Base-by-base conservation (phyloP, 1,284 basidiomycete species). In the Meira nashicola region DNA sequence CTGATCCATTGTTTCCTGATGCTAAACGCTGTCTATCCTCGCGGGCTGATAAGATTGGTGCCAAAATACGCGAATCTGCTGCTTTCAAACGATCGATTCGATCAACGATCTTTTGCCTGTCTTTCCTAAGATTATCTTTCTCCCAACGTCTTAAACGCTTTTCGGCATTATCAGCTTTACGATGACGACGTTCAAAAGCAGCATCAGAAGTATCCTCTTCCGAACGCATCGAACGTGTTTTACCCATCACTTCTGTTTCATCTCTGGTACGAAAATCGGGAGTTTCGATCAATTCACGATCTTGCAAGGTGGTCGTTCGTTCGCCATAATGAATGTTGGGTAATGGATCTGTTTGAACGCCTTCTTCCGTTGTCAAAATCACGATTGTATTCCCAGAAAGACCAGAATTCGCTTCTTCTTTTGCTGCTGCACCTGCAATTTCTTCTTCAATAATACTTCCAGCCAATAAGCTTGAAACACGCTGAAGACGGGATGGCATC, bases 61-160 rank as follows among this genome's bases (percentile, higher is more conserved):
- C 57, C 11, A 73, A 62, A 56, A 68, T 50, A 1, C 69, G 57
- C 5, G 83, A 78, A 64, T 90, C 88, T 84, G 89, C 87, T 17
- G 80, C 82, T 63, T 84, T 85, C 60, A 94, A 82, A 73, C 92
- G 86, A 48, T 93, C 90, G 64, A 93, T 89, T 38, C 91, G 85
- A 71, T 90, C 86, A 71, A 88, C 87, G 70, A 95, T 85, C 78
- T 92, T 92, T 80, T 92, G 90, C 64, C 92, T 89, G 73, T 92
- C 89, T 65, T 90, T 87, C 76, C 88, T 86, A 61, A 95, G 84
- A 73, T 90, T 90, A 78, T 93, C 91, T 78, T 90, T 89, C 79
- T 94, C 91, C 57, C 90, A 84, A 43, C 90, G 81, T 2, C 90
- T 86, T 74, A 88, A 86, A 11, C 89, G 84, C 76, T 89, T 90